Base-by-base conservation (phyloP, 2,329 filamentous ascomycete species). In the Cordyceps fumosorosea region DNA sequence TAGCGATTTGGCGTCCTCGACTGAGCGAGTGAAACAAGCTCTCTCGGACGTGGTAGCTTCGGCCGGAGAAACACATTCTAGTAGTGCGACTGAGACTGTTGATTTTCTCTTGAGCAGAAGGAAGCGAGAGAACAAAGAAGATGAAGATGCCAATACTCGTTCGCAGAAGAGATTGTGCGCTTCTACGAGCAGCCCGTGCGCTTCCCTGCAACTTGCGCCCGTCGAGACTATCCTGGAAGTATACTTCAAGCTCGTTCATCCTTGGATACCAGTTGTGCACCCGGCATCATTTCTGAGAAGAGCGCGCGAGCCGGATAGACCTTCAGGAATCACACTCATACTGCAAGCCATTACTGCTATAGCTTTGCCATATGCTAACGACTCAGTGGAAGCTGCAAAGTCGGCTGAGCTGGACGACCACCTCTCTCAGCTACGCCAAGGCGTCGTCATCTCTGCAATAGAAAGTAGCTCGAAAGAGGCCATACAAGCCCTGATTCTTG, bases 161-260 rank as follows among this genome's bases (percentile, higher is more conserved):
- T 12, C 37, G 7, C 18, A 5, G 34, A 64, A 22, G 29, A 53
- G 26, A 32, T 24, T 32, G 18, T 45, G 55, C 44, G 34, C 62
- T 5, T 29, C 29, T 18, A 12, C 20, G 5, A 42, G 8, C 42
- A n/a, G 22, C 3, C 8, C 3, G 14, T 18, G 16, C 14, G 8
- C 20, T 10, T 65, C 67, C 2, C 63, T 73, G 5, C 65, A 64
- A 3, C 65, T 72, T 5, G 69, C 75, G 14, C 67, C 77, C 1
- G 68, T 77, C 5, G 70, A 71, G 32, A 63, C 65, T 6, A 65
- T 75, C 8, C 67, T 75, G 16, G 71, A 74, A 1, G 68, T 71
- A 1, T 77, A 77, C 63, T 76, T 77, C 48, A 60, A 63, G 1
- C 62, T 68, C 2, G 69, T 77, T 1, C 76, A 78, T 56, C 75